Base-by-base conservation (phyloP, 176 grass and related monocot genomes). In the Typha latifolia region DNA sequence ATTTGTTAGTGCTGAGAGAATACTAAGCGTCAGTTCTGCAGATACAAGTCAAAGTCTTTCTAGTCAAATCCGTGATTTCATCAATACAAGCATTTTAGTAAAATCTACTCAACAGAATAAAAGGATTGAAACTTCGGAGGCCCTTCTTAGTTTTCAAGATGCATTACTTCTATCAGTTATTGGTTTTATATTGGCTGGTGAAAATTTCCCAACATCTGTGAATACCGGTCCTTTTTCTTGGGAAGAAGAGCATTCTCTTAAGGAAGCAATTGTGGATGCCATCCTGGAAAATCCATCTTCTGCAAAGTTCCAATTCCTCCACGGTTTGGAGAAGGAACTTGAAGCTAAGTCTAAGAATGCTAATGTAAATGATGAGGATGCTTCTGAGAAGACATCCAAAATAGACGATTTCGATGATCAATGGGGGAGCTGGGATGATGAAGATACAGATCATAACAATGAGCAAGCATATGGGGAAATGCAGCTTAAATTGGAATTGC, bases 31-130 rank as follows among this genome's bases (percentile, higher is more conserved):
- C 32, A 93, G 83, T 81, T 93, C 94, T 29, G 62, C 81, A 70
- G 94, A 97, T 69, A 78, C 85, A 19, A 90, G 72, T 63, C 94
- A 97, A 79, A 97, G 83, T 78, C 81, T 93, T 77, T 90, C 89
- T 27, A 87, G 94, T 66, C 87, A 97, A 68, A 88, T 97, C 71
- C 94, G 81, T 78, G 94, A 97, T 84, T 93, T 97, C 59, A 90
- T 97, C 66, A 97, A 90, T 67, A 97, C 83, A 48, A 92, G 85
- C 67, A 89, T 82, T 80, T 84, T 77, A 74, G 50, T 76, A 57
- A 82, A 77, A 76, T 87, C 75, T 66, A 74, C 74, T 78, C 81
- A 83, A 72, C 87, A 81, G 49, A 69, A 67, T 73, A 80, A 14
- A 74, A 61, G 76, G 67, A 57, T 48, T 49, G 70, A 14, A 47